Base-by-base conservation (phyloP, 257 asterid genomes). In the Solanum arcanum region DNA sequence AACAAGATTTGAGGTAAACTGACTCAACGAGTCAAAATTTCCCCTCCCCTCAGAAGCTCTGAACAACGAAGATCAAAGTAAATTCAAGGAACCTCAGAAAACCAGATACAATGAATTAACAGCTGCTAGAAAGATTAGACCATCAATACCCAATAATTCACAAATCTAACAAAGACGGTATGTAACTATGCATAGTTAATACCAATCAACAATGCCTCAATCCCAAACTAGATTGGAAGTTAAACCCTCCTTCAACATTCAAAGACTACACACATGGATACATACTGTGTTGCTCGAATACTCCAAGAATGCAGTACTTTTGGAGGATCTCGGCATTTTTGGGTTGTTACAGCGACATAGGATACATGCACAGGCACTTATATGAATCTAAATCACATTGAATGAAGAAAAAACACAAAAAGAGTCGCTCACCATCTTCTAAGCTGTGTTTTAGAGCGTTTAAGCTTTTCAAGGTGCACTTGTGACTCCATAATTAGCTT, bases 401-500 rank as follows among this genome's bases (percentile, higher is more conserved):
- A 66, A 42, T 42, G 39, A 78, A 41, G 56, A 13, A 16, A 25
- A 29, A 47, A 31, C 27, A 12, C 7, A 37, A 37, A 29, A 39
- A 59, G 47, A 83, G 60, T 73, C 33, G 83, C 94, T 91, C 91
- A 96, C 97, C 91, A 86, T 90, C 88, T 31, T 90, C 89, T 9
- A 92, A 91, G 84, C 87, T 90, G 87, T 29, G 90, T 87, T 44
- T 93, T 92, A 1, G 84, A 73, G 23, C 94, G 93, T 88, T 94
- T 95, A 52, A 94, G 91, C 91, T 92, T 94, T 87, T 95, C 95
- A 27, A 95, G 90, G 83, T 91, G 95, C 83, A 95, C 89, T 89
- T 94, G 98, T 42, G 97, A 93, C 77, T 95, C 98, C 96, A 94
- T 90, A 89, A 92, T 90, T 13, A 94, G 88, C 87, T 96, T 93